Base-by-base conservation (phyloP, 139 green algal species). In the Picochlorum costavermella region DNA sequence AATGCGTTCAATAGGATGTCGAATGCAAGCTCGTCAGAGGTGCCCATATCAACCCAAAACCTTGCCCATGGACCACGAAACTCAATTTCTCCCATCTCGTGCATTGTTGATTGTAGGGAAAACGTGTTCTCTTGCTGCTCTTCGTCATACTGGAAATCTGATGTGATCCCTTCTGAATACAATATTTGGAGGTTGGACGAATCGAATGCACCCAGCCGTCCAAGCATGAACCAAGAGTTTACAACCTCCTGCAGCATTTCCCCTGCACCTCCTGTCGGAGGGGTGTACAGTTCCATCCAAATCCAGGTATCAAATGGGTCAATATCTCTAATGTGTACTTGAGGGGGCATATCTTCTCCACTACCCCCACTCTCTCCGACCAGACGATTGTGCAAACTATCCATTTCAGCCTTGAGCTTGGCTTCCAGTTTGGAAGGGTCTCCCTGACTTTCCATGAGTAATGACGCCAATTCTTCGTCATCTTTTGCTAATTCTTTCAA, bases 1-100 rank as follows among this genome's bases (percentile, higher is more conserved):
- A 96, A 61, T 53, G 72, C 76, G 67, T 96, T 96, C 67, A 96
- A 78, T n/a, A 96, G 76, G 17, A 92, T 59, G 60, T 96, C 90
- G 36, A 96, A 68, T 3, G 80, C 80, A 51, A 96, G 60, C 75
- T 96, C 90, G 56, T 96, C 90, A 5, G 77, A 81, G 14, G 84
- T 93, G 29, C 90, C 90, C 68, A 96, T 74, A 77, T 96, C 84
- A 8, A 95, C 20, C 78, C 75, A 85, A 70, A 86, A 77, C 13
- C 83, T 70, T 17, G 63, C 62, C 83, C 78, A 88, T 14, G 45
- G 57, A 12, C 74, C 84, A 5, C 76, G 65, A 31, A 63, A 60
- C 71, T 93, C 79, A n/a, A 88, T 29, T 10, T 83, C 71, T 30
- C 60, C 63, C 64, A 91, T 73, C 17, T 93, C 88, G 58, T 92